Conservation (phyloP, 1,284 basidiomycete genomes). For the Schizopora paradoxa region DNA sequence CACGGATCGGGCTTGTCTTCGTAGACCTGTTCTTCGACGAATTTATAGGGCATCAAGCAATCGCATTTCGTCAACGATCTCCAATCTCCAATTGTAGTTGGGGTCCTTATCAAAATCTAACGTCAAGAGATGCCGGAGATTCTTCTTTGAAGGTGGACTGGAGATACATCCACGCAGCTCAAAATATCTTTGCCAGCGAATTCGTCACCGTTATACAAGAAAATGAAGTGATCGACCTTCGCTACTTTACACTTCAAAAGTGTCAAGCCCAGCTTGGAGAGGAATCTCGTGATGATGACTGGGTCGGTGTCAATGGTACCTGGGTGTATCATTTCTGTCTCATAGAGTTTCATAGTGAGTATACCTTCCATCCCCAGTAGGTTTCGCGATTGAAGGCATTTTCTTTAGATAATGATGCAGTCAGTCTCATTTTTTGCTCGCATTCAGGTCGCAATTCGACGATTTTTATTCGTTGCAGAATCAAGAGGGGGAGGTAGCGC, state of each 20-base stretch:
- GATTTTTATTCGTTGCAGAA: no score
- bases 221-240: no score
- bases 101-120: no score
- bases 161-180: slow-evolving; percentile 52
- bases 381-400: no score
- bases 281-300: slow-evolving; percentile 28
- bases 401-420: no score
- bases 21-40: slow-evolving; percentile 33
- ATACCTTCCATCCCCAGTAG: no score
- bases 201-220: slow-evolving; percentile 36
- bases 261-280: slow-evolving; percentile 42
- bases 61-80: slow-evolving; percentile 57
- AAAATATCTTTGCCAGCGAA: slow-evolving; percentile 50
- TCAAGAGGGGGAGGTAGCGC: no score
- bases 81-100: no score
- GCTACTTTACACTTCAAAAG: no score
- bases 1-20: slow-evolving; percentile 47
- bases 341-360: slow-evolving; percentile 53
- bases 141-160: slow-evolving; percentile 55
- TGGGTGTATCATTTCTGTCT: slow-evolving; percentile 64
- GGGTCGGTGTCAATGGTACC: slow-evolving; percentile 55
- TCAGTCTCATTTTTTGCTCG: no score
- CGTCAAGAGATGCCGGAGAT: slow-evolving; percentile 48
- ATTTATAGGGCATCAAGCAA: slow-evolving; percentile 35
- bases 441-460: no score